Base-by-base conservation (phyloP, 148 eudicot species). In the Vaccinium vitisidaea region DNA sequence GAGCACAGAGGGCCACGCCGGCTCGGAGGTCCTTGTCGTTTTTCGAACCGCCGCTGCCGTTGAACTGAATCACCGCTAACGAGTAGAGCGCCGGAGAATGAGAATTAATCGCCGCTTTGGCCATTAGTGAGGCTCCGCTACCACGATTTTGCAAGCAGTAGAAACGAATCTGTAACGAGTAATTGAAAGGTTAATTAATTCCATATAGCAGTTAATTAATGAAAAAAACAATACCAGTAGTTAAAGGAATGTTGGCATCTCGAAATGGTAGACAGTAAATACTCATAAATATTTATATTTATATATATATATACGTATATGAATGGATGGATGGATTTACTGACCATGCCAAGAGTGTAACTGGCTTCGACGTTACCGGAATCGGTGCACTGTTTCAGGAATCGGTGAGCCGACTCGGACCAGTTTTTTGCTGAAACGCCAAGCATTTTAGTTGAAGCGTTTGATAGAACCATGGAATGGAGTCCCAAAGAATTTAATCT, bases 321-420 rank as follows among this genome's bases (percentile, higher is more conserved):
- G 56, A 2, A 25, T 56, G 27, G 9, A 21, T 30, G 48, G 1
- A 49, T 76, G 2, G 19, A n/a, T 53, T 67, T 39, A 82, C 86
- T 86, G 8, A 95, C 98, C 98, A 94, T 95, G 96, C 98, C 98
- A 8, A 95, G 94, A 77, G 89, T 90, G 88, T 91, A 95, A 75
- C 92, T 94, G 39, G 98, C 98, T 77, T 95, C 98, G 18, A 88
- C 87, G 84, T 93, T 95, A 39, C 95, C 98, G 50, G 94, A 86
- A 83, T 94, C 98, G 61, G 96, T 90, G 46, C 94, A 92, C 8
- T 69, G 86, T 84, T 94, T 92, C 18, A 95, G 84, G 82, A 95
- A 95, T 4, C 90, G 90, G 86, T 94, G 94, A 87, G 96, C 87
- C 2, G 91, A 88, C 36, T 91, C 98, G 15, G 89, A 89, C 98